Base-by-base conservation (phyloP, 345 rosid genomes). In the Rhizophora apiculata region DNA sequence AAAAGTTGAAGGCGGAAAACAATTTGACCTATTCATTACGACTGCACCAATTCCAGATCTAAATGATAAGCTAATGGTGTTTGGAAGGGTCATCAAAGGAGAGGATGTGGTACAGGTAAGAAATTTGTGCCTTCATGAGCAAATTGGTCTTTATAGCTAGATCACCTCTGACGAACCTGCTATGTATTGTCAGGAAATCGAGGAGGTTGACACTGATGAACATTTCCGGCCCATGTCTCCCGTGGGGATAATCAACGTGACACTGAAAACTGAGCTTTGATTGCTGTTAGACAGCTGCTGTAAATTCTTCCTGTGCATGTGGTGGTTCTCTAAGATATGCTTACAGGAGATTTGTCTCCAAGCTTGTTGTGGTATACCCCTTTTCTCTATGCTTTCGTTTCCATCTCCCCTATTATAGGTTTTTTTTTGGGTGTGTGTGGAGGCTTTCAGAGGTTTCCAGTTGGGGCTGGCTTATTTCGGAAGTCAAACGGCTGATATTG, bases 131-230 rank as follows among this genome's bases (percentile, higher is more conserved):
- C 52, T 57, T 13, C 29, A 6, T 11, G 5, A 67, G 18, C 60
- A 51, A 64, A 43, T 63, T 31, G 10, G 20, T 18, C 55, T 69
- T 63, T 30, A 57, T 62, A n/a, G 48, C 62, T 49, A 61, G 74
- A 34, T 65, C 57, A 32, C 61, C 62, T 67, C 54, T 74, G 39
- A 65, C 2, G 18, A 6, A 26, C 32, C 18, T 24, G 49, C 18
- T 36, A 52, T 49, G 65, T 52, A 21, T 59, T 56, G 24, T 48
- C 85, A 91, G 98, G 98, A 93, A 87, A 93, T 91, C 19, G 98
- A 93, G 72, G 98, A 93, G 85, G 91, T 91, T 67, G 93, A 91
- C 80, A 93, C 98, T 19, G 98, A 93, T 77, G 97, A 89, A 75
- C 93, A 83, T 70, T 91, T 81, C 72, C 87, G 79, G 74, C 97